Base-by-base conservation (phyloP, 495 filamentous ascomycete species). In the Viridothelium virens region DNA sequence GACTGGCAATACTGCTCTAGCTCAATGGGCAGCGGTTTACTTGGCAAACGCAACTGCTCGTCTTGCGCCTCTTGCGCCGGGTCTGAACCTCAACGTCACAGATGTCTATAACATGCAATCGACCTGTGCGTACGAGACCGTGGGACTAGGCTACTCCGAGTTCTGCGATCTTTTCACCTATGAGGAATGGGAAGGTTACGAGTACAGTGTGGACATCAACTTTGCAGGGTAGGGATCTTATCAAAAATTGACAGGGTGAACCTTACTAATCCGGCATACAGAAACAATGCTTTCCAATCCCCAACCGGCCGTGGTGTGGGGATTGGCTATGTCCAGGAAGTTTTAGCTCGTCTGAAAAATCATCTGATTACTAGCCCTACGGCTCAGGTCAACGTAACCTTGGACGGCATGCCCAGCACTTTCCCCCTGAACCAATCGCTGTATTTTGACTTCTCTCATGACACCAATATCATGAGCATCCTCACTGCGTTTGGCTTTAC, bases 251-350 rank as follows among this genome's bases (percentile, higher is more conserved):
- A n/a, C 31, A 33, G 3, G 2, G 31, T 59, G 10, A 9, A 9
- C 25, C 11, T 34, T 9, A 59, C 53, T 59, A 36, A 59, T 25
- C 18, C 4, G 5, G 6, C 7, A 7, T 36, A 33, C 63, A 84
- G 85, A 53, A 76, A 82, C 67, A 78, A 79, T 61, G 82, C 74
- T 66, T 87, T 83, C 70, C 83, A 82, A n/a, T 85, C 84, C 2
- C 82, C 85, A 0, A 81, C 79, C 5, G 86, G 84, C 36, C 79
- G 86, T 7, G 87, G 86, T 11, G 79, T 85, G 34, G 86, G 85
- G 1, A 82, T 87, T 50, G 86, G 85, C 46, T 89, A 85, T 66
- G 81, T 87, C 12, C 75, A 85, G 62, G 86, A 89, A 74, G 79
- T 87, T 46, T 73, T 84, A 2, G 86, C 85, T 5, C 79, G 86